phyloP scores from a whole-genome alignment of 805 yeast species.

The Candida dajiaensis region DNA sequence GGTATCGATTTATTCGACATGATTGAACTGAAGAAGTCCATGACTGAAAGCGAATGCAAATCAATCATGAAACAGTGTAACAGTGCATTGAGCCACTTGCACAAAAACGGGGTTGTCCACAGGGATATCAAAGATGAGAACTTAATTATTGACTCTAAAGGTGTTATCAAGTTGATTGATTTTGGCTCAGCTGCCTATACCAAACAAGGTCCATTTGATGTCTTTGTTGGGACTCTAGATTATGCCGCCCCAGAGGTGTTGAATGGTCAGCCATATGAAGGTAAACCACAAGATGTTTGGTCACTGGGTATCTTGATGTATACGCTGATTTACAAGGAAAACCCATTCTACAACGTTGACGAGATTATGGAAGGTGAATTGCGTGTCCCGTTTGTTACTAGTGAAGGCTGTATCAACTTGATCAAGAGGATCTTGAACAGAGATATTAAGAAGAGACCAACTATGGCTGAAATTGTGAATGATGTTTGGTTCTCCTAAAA shows the following conservation, averaged over 20 bases:
- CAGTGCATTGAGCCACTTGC: slow-evolving; percentile 76
- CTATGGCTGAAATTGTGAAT: slow-evolving; percentile 60
- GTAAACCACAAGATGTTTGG: slow-evolving; percentile 96
- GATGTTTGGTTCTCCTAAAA: slow-evolving; percentile 57
- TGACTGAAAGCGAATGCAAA: slow-evolving; percentile 75
- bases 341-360: slow-evolving; percentile 92
- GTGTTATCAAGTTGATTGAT: slow-evolving; percentile 80
- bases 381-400: slow-evolving; percentile 57
- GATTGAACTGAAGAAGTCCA: slow-evolving; percentile 77
- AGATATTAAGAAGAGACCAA: slow-evolving; percentile 61
- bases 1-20: slow-evolving; percentile 91
- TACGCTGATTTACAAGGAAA: slow-evolving; percentile 87
- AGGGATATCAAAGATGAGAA: slow-evolving; percentile 95
- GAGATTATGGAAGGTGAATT: slow-evolving; percentile 91
- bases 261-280: slow-evolving; percentile 82
- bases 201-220: slow-evolving; percentile 91
- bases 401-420: slow-evolving; percentile 54
- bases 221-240: slow-evolving; percentile 95
- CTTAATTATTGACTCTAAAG: slow-evolving; percentile 78
- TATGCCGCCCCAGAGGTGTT: slow-evolving; percentile 97
- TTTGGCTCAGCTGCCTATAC: slow-evolving; percentile 94
- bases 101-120: slow-evolving; percentile 82
- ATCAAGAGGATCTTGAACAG: slow-evolving; percentile 65
- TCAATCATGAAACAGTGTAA: slow-evolving; percentile 75
- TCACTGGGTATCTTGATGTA: slow-evolving; percentile 88